Percentiles rank a stretch among this genome's conserved stretches.
phyloP scores from a whole-genome alignment of 202 grass and related monocot species.

The Musa balbisiana region DNA sequence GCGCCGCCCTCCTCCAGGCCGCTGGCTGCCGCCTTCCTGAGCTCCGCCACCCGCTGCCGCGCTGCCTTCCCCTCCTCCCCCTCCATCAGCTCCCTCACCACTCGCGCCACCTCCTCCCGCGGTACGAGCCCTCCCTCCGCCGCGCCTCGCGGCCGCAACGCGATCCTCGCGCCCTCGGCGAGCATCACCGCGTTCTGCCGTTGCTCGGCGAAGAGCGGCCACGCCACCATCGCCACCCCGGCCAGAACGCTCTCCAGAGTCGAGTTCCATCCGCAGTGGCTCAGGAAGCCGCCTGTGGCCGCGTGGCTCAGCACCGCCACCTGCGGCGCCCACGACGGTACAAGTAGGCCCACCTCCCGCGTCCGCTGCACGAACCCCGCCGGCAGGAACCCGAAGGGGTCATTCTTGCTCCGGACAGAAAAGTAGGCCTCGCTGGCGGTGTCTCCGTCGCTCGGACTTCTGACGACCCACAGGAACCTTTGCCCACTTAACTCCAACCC shows the following conservation, averaged over 20 bases:
- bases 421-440: neutral
- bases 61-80: slow-evolving; percentile 5
- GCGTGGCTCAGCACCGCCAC: slow-evolving; percentile 1
- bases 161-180: slow-evolving; percentile 1
- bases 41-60: neutral
- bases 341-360: neutral
- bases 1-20: neutral
- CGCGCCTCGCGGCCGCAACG: neutral
- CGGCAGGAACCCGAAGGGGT: neutral
- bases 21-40: neutral
- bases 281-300: neutral
- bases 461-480: slow-evolving; percentile 11
- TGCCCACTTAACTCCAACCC: neutral
- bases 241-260: slow-evolving; percentile 2
- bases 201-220: slow-evolving; percentile 13
- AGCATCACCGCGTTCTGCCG: slow-evolving; percentile 5
- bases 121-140: neutral
- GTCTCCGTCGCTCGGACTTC: neutral
- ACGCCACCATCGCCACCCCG: neutral
- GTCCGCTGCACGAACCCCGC: slow-evolving; percentile 3
- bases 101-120: slow-evolving; percentile 8
- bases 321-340: slow-evolving; percentile 7
- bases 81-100: neutral
- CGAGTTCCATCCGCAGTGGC: slow-evolving; percentile 20
- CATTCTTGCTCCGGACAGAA: too few species aligned